A percentile compares a stretch with the other conserved stretches of the same genome.
Conservation (phyloP, 78 protist species). For the Pelomyxa schiedti region DNA sequence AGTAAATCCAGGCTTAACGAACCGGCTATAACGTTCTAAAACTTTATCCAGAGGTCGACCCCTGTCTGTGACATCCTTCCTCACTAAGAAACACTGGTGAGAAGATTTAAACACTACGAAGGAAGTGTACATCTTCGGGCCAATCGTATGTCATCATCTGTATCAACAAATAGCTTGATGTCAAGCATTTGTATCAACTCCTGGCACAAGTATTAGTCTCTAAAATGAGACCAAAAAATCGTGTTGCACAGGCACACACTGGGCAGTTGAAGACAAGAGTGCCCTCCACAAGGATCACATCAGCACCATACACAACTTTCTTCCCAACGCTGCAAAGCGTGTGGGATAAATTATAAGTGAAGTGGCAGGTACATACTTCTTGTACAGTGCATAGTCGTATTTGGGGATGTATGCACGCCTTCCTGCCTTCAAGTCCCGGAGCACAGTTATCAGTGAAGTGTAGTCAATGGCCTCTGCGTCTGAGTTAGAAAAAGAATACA, state of each 20-base stretch:
- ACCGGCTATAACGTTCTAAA: conserved; percentile 40
- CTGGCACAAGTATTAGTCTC: too few relatives aligned
- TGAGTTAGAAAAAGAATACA: not conserved
- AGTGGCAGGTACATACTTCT: conserved; percentile 50
- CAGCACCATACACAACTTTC: conserved; percentile 33
- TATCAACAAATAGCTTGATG: conserved; percentile 67
- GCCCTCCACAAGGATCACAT: conserved; percentile 69
- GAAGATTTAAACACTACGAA: not conserved
- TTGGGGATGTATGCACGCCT: conserved; percentile 47
- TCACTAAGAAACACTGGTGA: conserved; percentile 6
- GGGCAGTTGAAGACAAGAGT: conserved; percentile 42
- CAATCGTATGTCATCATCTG: conserved; percentile 64
- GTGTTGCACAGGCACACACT: too few relatives aligned
- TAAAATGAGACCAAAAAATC: too few relatives aligned
- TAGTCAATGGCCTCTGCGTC: conserved; percentile 40
- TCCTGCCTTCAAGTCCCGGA: conserved; percentile 39
- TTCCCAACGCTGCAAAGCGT: conserved; percentile 11
- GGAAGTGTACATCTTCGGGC: conserved; percentile 39
- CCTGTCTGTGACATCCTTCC: conserved; percentile 59
- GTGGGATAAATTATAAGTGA: too few relatives aligned
- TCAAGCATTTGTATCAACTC: conserved; percentile 43
- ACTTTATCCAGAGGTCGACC: conserved; percentile 56
- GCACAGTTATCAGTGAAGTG: conserved; percentile 24
- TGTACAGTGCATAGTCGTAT: conserved; percentile 46
- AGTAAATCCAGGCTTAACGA: conserved; percentile 71